phyloP scores from a whole-genome alignment of 352 stramenopile genomes.

The Phytophthora pluvialis region DNA sequence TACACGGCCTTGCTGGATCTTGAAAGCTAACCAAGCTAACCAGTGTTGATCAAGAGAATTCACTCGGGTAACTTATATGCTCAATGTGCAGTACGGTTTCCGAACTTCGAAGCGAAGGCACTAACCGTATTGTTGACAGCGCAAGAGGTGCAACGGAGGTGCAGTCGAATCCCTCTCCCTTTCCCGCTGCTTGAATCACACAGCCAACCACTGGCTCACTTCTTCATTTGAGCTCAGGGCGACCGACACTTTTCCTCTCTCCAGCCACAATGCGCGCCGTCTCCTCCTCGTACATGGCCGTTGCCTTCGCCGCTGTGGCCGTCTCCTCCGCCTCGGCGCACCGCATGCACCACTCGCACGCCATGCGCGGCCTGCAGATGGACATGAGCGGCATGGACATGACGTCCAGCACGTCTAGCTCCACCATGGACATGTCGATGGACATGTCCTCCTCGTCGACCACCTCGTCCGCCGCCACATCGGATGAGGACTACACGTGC shows the following conservation, averaged over 20 bases:
- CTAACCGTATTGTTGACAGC: conserved; percentile 14
- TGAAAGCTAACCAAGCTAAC: no score
- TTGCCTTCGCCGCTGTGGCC: conserved; percentile 16
- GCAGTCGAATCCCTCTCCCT: conserved; percentile 2
- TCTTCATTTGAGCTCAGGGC: conserved; percentile 27
- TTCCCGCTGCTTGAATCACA: conserved; percentile 9
- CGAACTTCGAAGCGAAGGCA: not conserved
- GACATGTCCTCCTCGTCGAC: conserved; percentile 14
- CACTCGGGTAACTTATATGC: no score
- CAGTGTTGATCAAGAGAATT: no score
- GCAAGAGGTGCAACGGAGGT: conserved; percentile 15
- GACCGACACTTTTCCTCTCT: not conserved
- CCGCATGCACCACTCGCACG: conserved; percentile 32
- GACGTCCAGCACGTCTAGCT: conserved; percentile 14
- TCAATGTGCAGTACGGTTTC: no score
- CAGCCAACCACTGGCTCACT: conserved; percentile 29
- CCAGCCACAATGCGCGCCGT: conserved; percentile 16
- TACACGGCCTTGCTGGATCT: no score
- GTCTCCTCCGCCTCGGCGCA: conserved; percentile 20
- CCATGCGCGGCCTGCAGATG: conserved; percentile 34
- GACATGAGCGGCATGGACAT: conserved; percentile 36
- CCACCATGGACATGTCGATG: conserved; percentile 27
- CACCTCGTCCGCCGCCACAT: conserved; percentile 7
- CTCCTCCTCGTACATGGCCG: conserved; percentile 20
- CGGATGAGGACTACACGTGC: conserved; percentile 52